Conservation (phyloP, 441 rosid species). For the Gossypium aridum region DNA sequence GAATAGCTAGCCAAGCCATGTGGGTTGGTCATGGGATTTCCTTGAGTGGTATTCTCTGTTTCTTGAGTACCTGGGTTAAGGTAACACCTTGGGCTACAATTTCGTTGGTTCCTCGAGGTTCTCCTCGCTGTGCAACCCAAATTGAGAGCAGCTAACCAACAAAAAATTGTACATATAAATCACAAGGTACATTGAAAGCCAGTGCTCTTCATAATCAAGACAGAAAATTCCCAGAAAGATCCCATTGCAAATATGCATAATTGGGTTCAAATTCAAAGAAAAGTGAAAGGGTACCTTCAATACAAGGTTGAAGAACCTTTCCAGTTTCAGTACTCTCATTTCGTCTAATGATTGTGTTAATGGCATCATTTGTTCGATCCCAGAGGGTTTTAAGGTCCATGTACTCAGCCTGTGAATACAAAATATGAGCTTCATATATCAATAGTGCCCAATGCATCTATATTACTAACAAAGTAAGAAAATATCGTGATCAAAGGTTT, state of each 20-base stretch:
- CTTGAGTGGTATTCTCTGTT: constrained; percentile 14
- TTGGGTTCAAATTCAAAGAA: background rate
- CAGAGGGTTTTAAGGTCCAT: constrained; percentile 48
- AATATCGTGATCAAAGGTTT: background rate
- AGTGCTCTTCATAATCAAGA: background rate
- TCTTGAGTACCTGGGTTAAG: constrained; percentile 29
- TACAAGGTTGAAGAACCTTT: constrained; percentile 52
- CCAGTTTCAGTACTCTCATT: constrained; percentile 57
- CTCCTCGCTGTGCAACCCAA: constrained; percentile 54
- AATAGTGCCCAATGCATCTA: background rate
- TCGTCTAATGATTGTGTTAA: constrained; percentile 52
- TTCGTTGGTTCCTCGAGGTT: constrained; percentile 51
- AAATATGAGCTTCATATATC: constrained; percentile 6
- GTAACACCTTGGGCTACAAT: constrained; percentile 39
- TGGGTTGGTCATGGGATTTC: constrained; percentile 21
- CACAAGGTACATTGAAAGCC: background rate
- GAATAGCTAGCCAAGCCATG: constrained; percentile 23
- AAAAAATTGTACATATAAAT: background rate
- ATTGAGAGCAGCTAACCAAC: constrained; percentile 52
- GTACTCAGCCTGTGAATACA: constrained; percentile 44
- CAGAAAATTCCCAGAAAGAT: background rate
- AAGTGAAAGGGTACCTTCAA: constrained; percentile 41
- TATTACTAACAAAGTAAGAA: background rate
- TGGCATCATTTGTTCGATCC: constrained; percentile 54
- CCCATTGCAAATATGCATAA: background rate